Conservation (phyloP, 2,329 filamentous ascomycete genomes). For the Atkinsonella hypoxylon region DNA sequence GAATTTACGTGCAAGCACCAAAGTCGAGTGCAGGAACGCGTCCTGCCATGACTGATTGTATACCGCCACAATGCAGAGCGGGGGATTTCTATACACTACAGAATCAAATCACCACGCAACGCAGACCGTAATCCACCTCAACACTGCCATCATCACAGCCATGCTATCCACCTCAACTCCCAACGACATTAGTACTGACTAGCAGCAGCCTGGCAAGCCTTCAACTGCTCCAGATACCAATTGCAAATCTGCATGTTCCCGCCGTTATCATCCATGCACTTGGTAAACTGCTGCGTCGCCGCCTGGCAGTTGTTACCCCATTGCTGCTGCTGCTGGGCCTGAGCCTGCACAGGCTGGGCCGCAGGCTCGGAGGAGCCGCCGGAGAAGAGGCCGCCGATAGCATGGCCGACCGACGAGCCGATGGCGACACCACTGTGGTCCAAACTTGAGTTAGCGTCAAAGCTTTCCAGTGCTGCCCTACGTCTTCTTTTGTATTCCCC, state of each 20-base stretch:
- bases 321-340: constrained; percentile 38
- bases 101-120: constrained; percentile 8
- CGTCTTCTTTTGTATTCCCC: too few relatives aligned
- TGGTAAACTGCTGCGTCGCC: constrained; percentile 76
- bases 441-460: background rate
- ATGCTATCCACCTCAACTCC: background rate
- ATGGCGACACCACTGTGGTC: constrained; percentile 84
- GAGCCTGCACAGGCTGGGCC: constrained; percentile 34
- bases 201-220: constrained; percentile 72
- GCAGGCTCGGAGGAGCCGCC: constrained; percentile 53
- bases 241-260: constrained; percentile 93
- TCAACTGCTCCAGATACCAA: constrained; percentile 97
- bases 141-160: too few relatives aligned
- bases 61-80: constrained; percentile 11
- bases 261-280: constrained; percentile 90
- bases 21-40: background rate
- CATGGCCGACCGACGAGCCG: constrained; percentile 90
- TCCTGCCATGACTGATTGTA: background rate
- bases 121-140: background rate
- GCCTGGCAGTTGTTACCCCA: constrained; percentile 57
- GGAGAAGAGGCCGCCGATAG: constrained; percentile 77
- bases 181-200: constrained; percentile 47
- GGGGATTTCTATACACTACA: constrained; percentile 19
- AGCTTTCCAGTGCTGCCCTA: too few relatives aligned
- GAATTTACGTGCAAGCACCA: background rate